Evolutionary conservation across 2,329 filamentous ascomycete genomes (phyloP).

Genomic region (Lasiodiplodia theobromae): DNA sequence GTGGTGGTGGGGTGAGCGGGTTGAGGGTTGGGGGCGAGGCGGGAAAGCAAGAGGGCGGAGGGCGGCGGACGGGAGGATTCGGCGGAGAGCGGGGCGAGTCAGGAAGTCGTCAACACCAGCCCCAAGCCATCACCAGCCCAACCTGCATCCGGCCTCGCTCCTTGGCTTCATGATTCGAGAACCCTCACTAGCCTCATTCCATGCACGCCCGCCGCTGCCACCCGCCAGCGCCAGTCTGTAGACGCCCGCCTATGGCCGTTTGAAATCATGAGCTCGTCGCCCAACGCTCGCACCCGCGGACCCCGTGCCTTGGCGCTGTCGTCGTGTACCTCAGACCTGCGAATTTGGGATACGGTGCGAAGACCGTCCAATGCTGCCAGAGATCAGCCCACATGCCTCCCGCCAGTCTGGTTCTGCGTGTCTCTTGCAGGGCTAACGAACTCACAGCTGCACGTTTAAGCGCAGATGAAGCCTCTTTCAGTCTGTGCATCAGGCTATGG

Average conservation of each 20-base stretch:
- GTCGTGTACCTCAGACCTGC: too few species aligned
- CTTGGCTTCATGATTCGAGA: constrained; percentile 7
- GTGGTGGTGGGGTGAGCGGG: background rate
- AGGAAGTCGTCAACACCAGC: constrained; percentile 11
- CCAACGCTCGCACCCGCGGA: background rate
- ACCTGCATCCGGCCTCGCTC: background rate
- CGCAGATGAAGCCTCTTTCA: background rate
- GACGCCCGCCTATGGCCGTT: background rate
- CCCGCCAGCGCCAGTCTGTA: background rate
- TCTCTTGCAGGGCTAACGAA: background rate
- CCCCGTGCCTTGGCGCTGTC: background rate
- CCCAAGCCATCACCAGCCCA: background rate
- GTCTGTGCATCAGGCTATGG: background rate
- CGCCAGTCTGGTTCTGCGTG: background rate
- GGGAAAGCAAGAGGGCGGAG: background rate
- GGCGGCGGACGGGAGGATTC: background rate
- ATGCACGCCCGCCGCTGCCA: background rate
- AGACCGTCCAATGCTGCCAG: background rate
- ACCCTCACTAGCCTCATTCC: background rate
- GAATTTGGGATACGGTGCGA: too few species aligned
- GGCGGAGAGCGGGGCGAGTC: background rate
- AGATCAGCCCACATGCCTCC: too few species aligned
- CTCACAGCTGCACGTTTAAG: background rate
- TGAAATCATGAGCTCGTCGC: background rate
- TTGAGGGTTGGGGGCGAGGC: background rate